Evolutionary conservation across 2,329 filamentous ascomycete genomes (phyloP).

Genomic region (Fusarium fujikuroi): DNA sequence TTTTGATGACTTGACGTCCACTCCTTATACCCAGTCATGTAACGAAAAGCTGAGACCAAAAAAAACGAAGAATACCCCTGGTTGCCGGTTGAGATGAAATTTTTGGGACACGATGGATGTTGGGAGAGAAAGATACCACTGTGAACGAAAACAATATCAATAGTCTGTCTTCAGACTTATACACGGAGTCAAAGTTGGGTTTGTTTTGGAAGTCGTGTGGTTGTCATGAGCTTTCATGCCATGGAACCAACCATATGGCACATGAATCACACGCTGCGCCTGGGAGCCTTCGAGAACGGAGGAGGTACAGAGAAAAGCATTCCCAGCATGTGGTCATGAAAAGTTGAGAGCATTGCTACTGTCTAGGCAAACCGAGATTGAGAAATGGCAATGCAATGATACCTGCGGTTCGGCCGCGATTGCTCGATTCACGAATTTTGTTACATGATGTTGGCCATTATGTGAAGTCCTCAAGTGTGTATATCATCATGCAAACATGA

Average conservation of each 20-base stretch:
- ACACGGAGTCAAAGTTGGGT: slow-evolving; percentile 41
- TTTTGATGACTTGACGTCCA: slow-evolving; percentile 50
- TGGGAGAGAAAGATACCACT: slow-evolving; percentile 45
- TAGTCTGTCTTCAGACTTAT: slow-evolving; percentile 33
- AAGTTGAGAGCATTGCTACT: slow-evolving; percentile 39
- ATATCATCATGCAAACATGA: neutral
- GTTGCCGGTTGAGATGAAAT: slow-evolving; percentile 42
- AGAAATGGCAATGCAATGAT: slow-evolving; percentile 45
- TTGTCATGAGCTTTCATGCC: slow-evolving; percentile 29
- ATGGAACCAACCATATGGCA: slow-evolving; percentile 11
- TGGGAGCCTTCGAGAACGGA: neutral
- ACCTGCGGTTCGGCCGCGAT: slow-evolving; percentile 35
- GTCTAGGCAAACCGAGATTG: slow-evolving; percentile 34
- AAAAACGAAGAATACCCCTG: slow-evolving; percentile 51
- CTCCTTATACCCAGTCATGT: slow-evolving; percentile 51
- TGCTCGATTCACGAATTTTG: slow-evolving; percentile 28
- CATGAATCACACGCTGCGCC: slow-evolving; percentile 27
- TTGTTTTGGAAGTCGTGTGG: slow-evolving; percentile 30
- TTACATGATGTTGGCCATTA: neutral
- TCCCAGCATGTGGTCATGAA: slow-evolving; percentile 24
- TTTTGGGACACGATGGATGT: slow-evolving; percentile 40
- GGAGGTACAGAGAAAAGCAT: slow-evolving; percentile 10
- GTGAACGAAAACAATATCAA: slow-evolving; percentile 39
- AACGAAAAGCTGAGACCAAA: slow-evolving; percentile 47
- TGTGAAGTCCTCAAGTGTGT: neutral